Conservation (phyloP, 108 stramenopile species). For the Stephanodiscus minutulus region DNA sequence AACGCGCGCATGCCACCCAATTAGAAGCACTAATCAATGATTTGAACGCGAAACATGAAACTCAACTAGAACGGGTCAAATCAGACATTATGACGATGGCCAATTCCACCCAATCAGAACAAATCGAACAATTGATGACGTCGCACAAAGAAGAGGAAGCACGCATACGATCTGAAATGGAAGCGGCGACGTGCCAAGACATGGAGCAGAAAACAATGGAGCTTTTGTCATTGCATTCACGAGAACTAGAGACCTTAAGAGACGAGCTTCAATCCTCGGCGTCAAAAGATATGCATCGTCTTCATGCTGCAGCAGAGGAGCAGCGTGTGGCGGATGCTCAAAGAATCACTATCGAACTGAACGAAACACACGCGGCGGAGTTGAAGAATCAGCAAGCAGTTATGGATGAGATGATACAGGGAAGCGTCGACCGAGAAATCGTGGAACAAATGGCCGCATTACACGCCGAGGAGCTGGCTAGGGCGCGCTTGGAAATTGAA, state of each 20-base stretch:
- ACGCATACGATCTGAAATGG: constrained; percentile 32
- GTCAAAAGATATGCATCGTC: constrained; percentile 3
- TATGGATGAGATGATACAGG: constrained; percentile 24
- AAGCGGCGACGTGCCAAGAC: constrained; percentile 6
- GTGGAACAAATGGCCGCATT: constrained; percentile 14
- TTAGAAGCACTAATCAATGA: constrained; percentile 10
- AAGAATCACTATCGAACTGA: constrained; percentile 17
- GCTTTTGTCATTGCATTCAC: neutral
- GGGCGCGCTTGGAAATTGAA: neutral
- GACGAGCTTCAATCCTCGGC: constrained; percentile 26
- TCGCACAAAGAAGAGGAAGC: constrained; percentile 33
- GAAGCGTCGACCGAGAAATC: neutral
- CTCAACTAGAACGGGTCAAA: constrained; percentile 15
- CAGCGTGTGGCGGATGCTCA: constrained; percentile 11
- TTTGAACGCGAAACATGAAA: constrained; percentile 18
- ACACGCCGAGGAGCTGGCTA: constrained; percentile 15
- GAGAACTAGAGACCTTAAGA: constrained; percentile 33
- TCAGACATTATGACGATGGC: constrained; percentile 17
- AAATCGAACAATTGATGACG: constrained; percentile 11
- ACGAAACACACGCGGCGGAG: constrained; percentile 23
- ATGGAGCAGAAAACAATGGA: constrained; percentile 7
- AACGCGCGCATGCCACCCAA: constrained; percentile 13
- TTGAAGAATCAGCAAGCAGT: constrained; percentile 20
- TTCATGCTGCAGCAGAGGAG: constrained; percentile 6
- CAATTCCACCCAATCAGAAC: constrained; percentile 15